Percentiles rank a stretch among this genome's conserved stretches.
Conservation (phyloP, 2,329 filamentous ascomycete genomes). For the Diaporthe vexans region DNA sequence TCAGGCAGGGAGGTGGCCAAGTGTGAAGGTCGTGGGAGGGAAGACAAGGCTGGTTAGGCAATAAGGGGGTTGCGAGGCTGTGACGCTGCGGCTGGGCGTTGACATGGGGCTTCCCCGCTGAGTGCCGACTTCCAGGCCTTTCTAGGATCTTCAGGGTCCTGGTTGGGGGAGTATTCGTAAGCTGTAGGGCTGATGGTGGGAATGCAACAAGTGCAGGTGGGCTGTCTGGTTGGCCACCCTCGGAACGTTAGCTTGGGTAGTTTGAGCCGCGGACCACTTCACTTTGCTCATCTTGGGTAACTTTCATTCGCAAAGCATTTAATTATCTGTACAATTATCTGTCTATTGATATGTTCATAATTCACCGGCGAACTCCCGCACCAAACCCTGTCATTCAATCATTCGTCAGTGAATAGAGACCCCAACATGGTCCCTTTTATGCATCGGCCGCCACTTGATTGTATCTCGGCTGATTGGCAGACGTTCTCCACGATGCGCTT, state of each 20-base stretch:
- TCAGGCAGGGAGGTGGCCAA: conserved; percentile 52
- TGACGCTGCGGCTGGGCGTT: conserved; percentile 40
- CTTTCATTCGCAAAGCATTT: too few species aligned
- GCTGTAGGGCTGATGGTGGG: conserved; percentile 26
- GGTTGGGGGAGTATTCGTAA: conserved; percentile 7
- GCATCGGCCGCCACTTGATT: background rate
- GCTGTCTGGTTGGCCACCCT: background rate
- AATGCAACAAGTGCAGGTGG: background rate
- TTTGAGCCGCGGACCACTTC: background rate
- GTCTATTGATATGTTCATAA: background rate
- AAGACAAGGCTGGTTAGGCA: conserved; percentile 40
- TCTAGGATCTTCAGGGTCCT: conserved; percentile 6
- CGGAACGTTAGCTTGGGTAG: background rate
- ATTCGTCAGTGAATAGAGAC: background rate
- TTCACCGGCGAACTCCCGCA: background rate
- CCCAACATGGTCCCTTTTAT: background rate
- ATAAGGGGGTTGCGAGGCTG: conserved; percentile 35
- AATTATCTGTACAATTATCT: background rate
- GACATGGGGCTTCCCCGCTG: conserved; percentile 2
- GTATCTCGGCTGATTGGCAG: background rate
- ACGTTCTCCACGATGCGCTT: background rate
- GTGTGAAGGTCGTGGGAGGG: conserved; percentile 46
- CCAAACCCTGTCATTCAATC: background rate
- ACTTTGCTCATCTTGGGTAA: background rate
- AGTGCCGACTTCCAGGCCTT: background rate